phyloP scores from a whole-genome alignment of 768 basidiomycete species.

The Panellus pusillus region DNA sequence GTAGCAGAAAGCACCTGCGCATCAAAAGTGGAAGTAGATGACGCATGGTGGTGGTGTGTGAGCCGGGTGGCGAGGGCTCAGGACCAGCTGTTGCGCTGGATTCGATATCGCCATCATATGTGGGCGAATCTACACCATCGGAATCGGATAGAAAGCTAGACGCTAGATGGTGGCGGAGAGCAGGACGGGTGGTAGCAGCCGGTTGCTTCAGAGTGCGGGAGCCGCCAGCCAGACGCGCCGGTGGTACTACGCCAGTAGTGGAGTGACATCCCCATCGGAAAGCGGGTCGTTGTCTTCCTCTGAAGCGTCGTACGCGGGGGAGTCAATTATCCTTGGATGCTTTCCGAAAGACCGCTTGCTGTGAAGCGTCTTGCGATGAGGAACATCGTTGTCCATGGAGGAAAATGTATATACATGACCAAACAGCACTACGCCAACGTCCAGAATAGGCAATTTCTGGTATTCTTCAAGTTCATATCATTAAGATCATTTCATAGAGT shows the following conservation, averaged over 20 bases:
- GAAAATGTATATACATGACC: not conserved
- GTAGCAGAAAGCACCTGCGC: conserved; percentile 32
- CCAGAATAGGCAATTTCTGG: no score
- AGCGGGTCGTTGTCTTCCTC: conserved; percentile 89
- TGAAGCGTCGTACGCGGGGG: conserved; percentile 81
- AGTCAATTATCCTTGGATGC: conserved; percentile 60
- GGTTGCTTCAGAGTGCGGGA: conserved; percentile 33
- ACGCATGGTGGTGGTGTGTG: conserved; percentile 33
- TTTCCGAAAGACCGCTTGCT: conserved; percentile 72
- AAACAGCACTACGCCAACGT: no score
- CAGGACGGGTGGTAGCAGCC: conserved; percentile 24
- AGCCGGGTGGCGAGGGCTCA: conserved; percentile 35
- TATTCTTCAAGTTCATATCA: no score
- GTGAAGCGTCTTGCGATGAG: conserved; percentile 43
- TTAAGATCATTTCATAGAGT: no score
- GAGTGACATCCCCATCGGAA: conserved; percentile 56
- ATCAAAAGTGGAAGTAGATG: conserved; percentile 55
- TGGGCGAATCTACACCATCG: conserved; percentile 80
- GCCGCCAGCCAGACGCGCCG: conserved; percentile 3
- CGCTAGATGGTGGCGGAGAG: conserved; percentile 51
- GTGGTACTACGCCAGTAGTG: not conserved
- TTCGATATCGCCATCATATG: conserved; percentile 89
- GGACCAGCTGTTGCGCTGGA: conserved; percentile 65
- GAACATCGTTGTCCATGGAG: conserved; percentile 14
- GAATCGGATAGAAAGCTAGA: conserved; percentile 62